phyloP scores from a whole-genome alignment of 179 eudicot genomes.

The Beta macrorhiza region DNA sequence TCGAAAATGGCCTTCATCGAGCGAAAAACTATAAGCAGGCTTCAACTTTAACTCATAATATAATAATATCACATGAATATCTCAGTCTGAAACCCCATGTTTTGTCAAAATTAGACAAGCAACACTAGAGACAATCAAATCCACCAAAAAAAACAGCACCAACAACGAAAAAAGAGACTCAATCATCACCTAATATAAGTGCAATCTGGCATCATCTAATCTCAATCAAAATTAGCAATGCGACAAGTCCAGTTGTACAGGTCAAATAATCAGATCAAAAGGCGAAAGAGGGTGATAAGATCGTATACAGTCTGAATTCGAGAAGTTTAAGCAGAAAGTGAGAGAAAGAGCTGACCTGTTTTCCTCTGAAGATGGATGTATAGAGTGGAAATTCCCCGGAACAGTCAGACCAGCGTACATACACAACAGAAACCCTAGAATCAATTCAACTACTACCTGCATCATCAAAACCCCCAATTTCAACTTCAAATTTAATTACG shows the following conservation, averaged over 20 bases:
- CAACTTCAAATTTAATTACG: neutral
- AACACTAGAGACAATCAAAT: neutral
- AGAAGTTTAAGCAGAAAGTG: neutral
- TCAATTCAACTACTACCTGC: conserved; percentile 71
- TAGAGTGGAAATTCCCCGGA: conserved; percentile 69
- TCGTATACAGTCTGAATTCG: neutral
- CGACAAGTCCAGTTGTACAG: neutral
- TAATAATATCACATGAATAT: neutral
- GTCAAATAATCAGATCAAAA: neutral
- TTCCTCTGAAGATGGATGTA: conserved; percentile 75
- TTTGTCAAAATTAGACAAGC: neutral
- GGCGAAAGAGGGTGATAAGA: neutral
- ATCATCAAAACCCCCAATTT: conserved; percentile 17
- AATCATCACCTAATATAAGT: neutral
- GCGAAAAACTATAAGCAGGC: too few relatives aligned
- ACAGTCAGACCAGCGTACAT: conserved; percentile 70
- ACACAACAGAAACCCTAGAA: conserved; percentile 60
- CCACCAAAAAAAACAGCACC: neutral
- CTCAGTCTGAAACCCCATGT: neutral
- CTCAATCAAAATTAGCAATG: neutral
- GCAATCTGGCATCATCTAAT: neutral
- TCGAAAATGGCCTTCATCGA: too few relatives aligned
- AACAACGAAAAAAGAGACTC: neutral
- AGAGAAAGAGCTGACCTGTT: conserved; percentile 46
- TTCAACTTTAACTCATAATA: neutral